Evolutionary conservation across 2,329 filamentous ascomycete species (phyloP).

Genomic region (Verticillium nonalfalfae): DNA sequence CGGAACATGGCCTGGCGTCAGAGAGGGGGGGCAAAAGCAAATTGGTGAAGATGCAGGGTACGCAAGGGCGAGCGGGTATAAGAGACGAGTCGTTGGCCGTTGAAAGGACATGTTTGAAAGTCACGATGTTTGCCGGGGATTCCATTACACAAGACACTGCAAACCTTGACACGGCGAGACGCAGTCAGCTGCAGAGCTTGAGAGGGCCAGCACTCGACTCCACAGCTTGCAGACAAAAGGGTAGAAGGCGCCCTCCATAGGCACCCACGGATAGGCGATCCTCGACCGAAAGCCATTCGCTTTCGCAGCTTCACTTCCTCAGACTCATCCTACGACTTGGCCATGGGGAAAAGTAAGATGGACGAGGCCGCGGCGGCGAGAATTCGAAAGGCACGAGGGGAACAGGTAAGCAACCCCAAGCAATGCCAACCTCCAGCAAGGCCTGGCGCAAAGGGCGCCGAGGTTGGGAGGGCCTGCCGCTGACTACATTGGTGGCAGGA

Average conservation of each 20-base stretch:
- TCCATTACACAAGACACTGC: not conserved
- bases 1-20: not conserved
- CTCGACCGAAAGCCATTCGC: not conserved
- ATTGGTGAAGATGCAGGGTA: not conserved
- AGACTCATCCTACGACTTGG: not conserved
- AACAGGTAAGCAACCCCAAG: slow-evolving; percentile 22
- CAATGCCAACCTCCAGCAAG: not conserved
- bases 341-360: slow-evolving; percentile 26
- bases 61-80: not conserved
- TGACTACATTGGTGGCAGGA: slow-evolving; percentile 18
- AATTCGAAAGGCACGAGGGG: slow-evolving; percentile 33
- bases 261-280: too few species aligned
- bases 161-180: not conserved
- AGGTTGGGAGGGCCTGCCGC: not conserved
- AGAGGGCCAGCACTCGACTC: too few species aligned
- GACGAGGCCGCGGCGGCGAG: slow-evolving; percentile 32
- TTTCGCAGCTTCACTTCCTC: not conserved
- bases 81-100: not conserved
- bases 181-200: too few species aligned
- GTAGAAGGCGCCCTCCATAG: too few species aligned
- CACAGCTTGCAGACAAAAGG: too few species aligned
- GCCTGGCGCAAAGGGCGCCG: not conserved
- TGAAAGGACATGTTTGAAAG: not conserved
- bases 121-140: not conserved
- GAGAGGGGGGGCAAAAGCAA: not conserved